A percentile compares a stretch with the other conserved stretches of the same genome.
Conservation (phyloP, 2,329 filamentous ascomycete species). For the Stemphylium lycopersici region DNA sequence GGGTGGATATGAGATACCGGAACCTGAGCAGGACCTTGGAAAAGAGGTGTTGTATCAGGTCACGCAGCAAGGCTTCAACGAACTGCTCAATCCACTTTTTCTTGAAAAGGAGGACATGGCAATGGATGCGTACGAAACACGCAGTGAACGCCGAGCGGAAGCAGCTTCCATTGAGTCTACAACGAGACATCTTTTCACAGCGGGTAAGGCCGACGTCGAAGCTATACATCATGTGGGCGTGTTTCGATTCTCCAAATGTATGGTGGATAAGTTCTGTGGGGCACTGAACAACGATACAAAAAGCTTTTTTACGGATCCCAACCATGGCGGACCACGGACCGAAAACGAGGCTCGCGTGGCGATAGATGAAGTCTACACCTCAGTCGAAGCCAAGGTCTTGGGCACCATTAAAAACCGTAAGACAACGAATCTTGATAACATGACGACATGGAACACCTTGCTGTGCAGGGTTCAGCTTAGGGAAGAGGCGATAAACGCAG, state of each 20-base stretch:
- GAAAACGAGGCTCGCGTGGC: slow-evolving; percentile 8
- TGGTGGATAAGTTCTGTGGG: slow-evolving; percentile 31
- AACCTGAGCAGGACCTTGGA: slow-evolving; percentile 80
- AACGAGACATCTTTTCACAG: slow-evolving; percentile 23
- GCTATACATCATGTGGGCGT: slow-evolving; percentile 28
- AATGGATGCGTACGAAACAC: slow-evolving; percentile 62
- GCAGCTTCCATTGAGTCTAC: slow-evolving; percentile 28
- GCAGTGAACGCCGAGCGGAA: slow-evolving; percentile 35
- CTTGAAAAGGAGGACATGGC: slow-evolving; percentile 78
- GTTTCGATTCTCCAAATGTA: slow-evolving; percentile 34
- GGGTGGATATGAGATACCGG: slow-evolving; percentile 79
- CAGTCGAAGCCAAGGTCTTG: slow-evolving; percentile 26
- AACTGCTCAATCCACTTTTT: slow-evolving; percentile 87
- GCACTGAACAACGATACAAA: slow-evolving; percentile 14
- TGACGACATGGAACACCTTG: slow-evolving; percentile 33
- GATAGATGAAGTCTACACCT: slow-evolving; percentile 18
- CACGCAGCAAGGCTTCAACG: slow-evolving; percentile 90
- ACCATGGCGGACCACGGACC: slow-evolving; percentile 4
- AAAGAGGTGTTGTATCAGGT: slow-evolving; percentile 91
- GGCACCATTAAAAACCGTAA: slow-evolving; percentile 11
- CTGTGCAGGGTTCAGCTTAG: slow-evolving; percentile 30
- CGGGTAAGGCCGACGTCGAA: slow-evolving; percentile 18
- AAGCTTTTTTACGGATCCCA: slow-evolving; percentile 14
- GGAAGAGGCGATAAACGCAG: slow-evolving; percentile 25
- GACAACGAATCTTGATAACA: slow-evolving; percentile 16